Percentiles rank a stretch among this genome's conserved stretches.
phyloP scores from a whole-genome alignment of 2,329 filamentous ascomycete genomes.

The Aspergillus niger region DNA sequence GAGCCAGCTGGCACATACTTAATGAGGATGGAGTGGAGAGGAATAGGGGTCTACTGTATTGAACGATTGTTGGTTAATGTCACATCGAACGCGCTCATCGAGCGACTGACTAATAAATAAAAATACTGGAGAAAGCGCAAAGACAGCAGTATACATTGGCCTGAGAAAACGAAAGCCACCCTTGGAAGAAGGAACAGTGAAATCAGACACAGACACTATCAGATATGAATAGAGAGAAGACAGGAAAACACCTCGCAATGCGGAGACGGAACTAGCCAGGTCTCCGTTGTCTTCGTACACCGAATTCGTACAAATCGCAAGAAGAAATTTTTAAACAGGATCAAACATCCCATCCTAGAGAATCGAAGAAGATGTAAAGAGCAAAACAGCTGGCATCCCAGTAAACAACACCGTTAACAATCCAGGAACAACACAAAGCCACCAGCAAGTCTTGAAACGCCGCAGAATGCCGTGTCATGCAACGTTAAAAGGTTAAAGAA shows the following conservation, averaged over 20 bases:
- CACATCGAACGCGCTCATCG: neutral
- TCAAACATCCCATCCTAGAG: neutral
- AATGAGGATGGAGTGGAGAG: too few species aligned
- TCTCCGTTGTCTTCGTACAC: constrained; percentile 27
- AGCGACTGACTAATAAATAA: neutral
- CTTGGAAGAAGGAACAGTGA: neutral
- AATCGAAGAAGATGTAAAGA: too few species aligned
- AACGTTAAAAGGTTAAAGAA: constrained; percentile 7
- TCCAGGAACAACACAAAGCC: constrained; percentile 23
- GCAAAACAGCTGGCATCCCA: constrained; percentile 10
- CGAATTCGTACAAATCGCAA: constrained; percentile 11
- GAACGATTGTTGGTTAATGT: neutral
- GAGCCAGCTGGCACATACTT: too few species aligned
- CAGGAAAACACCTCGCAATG: constrained; percentile 6
- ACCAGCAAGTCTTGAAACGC: constrained; percentile 13
- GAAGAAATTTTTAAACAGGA: constrained; percentile 6
- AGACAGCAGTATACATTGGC: constrained; percentile 2
- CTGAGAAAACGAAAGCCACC: neutral
- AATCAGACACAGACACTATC: neutral
- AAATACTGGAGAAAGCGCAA: neutral
- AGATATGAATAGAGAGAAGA: neutral
- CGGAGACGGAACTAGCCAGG: constrained; percentile 15
- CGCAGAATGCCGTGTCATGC: constrained; percentile 14
- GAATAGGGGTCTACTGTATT: too few species aligned
- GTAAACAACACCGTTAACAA: constrained; percentile 19